Base-by-base conservation (phyloP, 2,329 filamentous ascomycete genomes). In the Cercospora sesami region DNA sequence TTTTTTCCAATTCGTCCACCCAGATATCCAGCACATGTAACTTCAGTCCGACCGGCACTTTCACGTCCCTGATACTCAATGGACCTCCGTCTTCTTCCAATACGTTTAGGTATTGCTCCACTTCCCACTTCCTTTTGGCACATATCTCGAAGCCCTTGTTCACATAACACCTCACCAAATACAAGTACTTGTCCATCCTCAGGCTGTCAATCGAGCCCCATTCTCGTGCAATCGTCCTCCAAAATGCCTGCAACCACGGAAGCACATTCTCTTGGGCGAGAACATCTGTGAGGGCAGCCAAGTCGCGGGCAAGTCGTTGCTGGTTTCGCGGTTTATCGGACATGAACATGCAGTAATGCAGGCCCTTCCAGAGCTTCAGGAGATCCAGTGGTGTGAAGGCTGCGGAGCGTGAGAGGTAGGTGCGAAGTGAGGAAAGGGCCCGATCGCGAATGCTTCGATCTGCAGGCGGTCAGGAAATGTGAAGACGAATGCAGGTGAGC, bases 281-380 rank as follows among this genome's bases (percentile, higher is more conserved):
- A 23, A 85, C 81, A 70, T 86, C 84, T 55, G 91, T 79, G 60
- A 97, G 87, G 1, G 81, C 86, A 53, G 93, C 91, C 65, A 98
- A 90, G 70, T 94, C 90, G 72, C 85, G 82, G 73, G 91, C 91
- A 57, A 98, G 90, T 53, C 87, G 87, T 83, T 97, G 93, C 83
- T 97, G 94, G 2, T 91, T 90, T n/a, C 89, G 82, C 10, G 93
- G 90, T 59, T 93, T 91, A 84, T 97, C 94, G 79, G 90, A 93
- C 89, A 97, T 95, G 90, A 93, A 97, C 82, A 64, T 82, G 86
- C 87, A 88, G 85, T 93, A 97, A 84, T 95, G 97, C 21, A 98
- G 87, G 5, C 93, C 94, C 78, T 96, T 96, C 93, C 93, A 97
- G 72, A 98, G 86, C 83, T 97, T 97, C 69, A 94, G 84, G 60